Evolutionary conservation across 768 basidiomycete species (phyloP).

Genomic region (Trametes cinnabarina): DNA sequence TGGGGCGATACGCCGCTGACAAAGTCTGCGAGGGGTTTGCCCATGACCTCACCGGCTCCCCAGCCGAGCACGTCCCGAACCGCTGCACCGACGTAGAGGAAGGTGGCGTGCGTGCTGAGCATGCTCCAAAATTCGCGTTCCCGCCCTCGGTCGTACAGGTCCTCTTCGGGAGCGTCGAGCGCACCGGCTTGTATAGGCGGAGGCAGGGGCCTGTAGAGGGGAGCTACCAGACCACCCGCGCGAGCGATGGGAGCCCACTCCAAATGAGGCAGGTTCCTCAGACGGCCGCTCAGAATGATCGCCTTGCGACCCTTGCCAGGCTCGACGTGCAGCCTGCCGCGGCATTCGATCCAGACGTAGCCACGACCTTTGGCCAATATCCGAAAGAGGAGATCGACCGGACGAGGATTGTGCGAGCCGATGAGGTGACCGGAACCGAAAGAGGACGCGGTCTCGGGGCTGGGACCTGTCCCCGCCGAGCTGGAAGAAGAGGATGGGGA

Average conservation of each 20-base stretch:
- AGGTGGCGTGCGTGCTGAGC: conserved; percentile 43
- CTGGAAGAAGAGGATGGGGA: neutral
- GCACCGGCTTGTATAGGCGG: conserved; percentile 1
- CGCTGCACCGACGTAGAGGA: conserved; percentile 50
- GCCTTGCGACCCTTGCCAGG: conserved; percentile 93
- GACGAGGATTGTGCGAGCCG: conserved; percentile 37
- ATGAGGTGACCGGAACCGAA: neutral
- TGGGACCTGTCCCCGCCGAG: neutral
- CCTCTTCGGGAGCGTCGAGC: conserved; percentile 9
- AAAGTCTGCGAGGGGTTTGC: conserved; percentile 43
- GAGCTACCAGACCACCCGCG: conserved; percentile 46
- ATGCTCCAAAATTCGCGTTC: conserved; percentile 55
- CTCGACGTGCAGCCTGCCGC: conserved; percentile 88
- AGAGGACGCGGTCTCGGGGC: conserved; percentile 5
- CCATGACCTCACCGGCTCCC: conserved; percentile 51
- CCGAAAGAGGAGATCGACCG: conserved; percentile 84
- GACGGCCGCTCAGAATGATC: conserved; percentile 84
- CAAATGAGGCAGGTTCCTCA: conserved; percentile 61
- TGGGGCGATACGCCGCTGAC: conserved; percentile 17
- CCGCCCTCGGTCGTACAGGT: conserved; percentile 28
- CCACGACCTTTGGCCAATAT: conserved; percentile 61
- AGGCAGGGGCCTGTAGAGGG: conserved; percentile 5
- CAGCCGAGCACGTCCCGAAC: conserved; percentile 68
- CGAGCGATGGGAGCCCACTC: conserved; percentile 56
- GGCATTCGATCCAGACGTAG: conserved; percentile 89